These are phyloP conservation scores for Ophiostoma pallidulum DNA, from an alignment of 2,329 filamentous ascomycete species.

Conservation along the genomic window DNA sequence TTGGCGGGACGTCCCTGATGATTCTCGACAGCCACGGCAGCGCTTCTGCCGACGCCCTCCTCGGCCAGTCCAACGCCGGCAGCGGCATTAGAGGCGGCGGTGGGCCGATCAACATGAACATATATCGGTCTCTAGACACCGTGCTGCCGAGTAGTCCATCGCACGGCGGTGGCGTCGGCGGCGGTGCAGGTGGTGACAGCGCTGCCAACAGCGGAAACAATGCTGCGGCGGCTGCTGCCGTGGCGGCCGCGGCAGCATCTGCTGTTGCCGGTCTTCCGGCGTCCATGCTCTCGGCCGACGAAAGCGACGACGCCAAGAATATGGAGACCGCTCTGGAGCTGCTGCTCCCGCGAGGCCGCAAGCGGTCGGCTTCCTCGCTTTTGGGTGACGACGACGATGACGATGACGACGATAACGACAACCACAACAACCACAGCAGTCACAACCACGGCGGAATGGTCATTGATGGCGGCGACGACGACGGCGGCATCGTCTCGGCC, in stretches of 20 bases:
- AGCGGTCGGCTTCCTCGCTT: constrained; percentile 12
- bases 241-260: background rate
- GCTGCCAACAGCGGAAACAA: background rate
- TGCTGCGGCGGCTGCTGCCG: background rate
- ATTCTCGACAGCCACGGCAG: background rate
- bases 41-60: background rate
- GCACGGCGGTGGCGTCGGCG: background rate
- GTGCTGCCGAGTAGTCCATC: constrained; percentile 4
- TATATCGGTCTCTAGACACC: constrained; percentile 6
- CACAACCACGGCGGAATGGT: no score
- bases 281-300: constrained; percentile 2
- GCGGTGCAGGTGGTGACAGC: no score
- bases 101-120: background rate
- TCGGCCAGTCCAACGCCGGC: background rate
- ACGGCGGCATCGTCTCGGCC: constrained; percentile 19
- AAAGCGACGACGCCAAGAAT: constrained; percentile 7
- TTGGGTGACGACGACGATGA: constrained; percentile 3
- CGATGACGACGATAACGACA: no score
- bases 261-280: constrained; percentile 4
- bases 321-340: constrained; percentile 11
- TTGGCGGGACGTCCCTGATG: background rate
- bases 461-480: constrained; percentile 4
- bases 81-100: background rate
- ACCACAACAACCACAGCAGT: no score
- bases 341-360: constrained; percentile 1